Base-by-base conservation (phyloP, 192 early-diverging fungal species). In the Cladochytrium replicatum region DNA sequence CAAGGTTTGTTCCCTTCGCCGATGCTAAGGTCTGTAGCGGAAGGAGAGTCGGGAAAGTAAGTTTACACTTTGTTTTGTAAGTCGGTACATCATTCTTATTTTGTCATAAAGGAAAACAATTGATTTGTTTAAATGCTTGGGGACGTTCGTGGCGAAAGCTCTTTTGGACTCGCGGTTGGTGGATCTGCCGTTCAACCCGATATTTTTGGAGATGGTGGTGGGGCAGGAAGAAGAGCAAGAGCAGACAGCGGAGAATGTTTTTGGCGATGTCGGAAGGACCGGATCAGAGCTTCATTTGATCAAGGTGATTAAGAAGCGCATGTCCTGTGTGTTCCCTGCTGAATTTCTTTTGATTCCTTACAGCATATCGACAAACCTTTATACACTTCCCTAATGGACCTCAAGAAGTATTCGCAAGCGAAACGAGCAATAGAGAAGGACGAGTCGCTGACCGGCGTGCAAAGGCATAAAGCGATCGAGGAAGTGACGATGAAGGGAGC, bases 111-210 rank as follows among this genome's bases (percentile, higher is more conserved):
- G 74, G 30, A 68, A 73, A 48, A 68, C 66, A 30, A 37, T 84
- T 6, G 55, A 63, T 23, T 50, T 89, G 52, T 91, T 91, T 68
- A 69, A 68, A 41, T 67, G 77, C 0, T 50, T 90, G 1, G 93
- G 93, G 8, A 85, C 82, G 32, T 88, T 95, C 62, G 77, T 91
- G 15, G 89, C 87, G 22, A 91, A 91, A 61, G 84, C 86, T 1
- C 63, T 95, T 63, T 61, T 93, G 29, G 93, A 97, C 52, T 74
- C 74, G 27, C 70, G 93, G 39, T 76, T 88, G 4, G 71, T 97
- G 28, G 91, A 95, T 58, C 60, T 97, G 41, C 83, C 83, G 2
- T 77, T 97, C 46, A 79, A 74, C 43, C 53, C 73, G 0, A 50
- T 80, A 5, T 92, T 97, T 58, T 70, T 93, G 43, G 72, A 80